Evolutionary conservation across 2,329 filamentous ascomycete genomes (phyloP).

Genomic region (Tolypocladium cylindrosporum): DNA sequence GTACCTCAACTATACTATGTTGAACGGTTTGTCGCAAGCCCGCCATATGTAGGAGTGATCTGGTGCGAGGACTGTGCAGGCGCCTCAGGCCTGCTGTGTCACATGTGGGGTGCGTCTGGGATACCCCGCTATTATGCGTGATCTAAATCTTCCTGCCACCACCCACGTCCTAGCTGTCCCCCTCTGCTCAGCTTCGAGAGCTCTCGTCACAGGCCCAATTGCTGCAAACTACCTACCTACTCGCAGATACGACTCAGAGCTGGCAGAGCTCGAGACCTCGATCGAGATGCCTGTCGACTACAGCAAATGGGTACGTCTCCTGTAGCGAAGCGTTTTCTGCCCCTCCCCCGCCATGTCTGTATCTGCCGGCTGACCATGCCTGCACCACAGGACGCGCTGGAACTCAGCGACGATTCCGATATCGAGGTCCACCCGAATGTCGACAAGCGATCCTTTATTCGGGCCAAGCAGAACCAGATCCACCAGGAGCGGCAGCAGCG

Average conservation of each 20-base stretch:
- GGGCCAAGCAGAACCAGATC: conserved; percentile 95
- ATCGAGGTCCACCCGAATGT: conserved; percentile 98
- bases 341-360: not conserved
- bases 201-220: not conserved
- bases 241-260: not conserved
- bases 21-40: not conserved
- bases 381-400: conserved; percentile 63
- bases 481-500: conserved; percentile 82
- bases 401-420: conserved; percentile 96
- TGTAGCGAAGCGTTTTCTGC: not conserved
- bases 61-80: no score
- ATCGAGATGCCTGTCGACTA: conserved; percentile 43
- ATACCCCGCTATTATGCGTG: not conserved
- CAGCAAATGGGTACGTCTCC: conserved; percentile 55
- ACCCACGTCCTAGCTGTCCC: not conserved
- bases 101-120: not conserved
- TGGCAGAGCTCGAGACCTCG: not conserved
- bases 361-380: not conserved
- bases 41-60: no score
- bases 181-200: not conserved
- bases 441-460: conserved; percentile 96
- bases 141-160: not conserved
- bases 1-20: not conserved
- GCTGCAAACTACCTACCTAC: not conserved
- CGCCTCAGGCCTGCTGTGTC: not conserved